These are phyloP conservation scores for Kregervanrija delftensis DNA, from an alignment of 805 yeast species.

Conservation along the genomic window DNA sequence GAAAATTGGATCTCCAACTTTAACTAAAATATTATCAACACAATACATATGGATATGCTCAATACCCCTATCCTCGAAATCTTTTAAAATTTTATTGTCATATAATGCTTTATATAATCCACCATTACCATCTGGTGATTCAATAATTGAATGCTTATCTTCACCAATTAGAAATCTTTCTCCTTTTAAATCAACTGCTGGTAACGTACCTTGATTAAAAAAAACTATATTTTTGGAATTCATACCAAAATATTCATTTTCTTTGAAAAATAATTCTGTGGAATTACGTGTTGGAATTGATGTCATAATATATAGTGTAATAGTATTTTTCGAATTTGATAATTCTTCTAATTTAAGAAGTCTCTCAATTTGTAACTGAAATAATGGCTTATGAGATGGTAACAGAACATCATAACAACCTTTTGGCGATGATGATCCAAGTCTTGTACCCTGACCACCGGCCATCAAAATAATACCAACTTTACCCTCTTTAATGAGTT, in stretches of 20 bases:
- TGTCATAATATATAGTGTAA: slow-evolving; percentile 94
- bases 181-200: slow-evolving; percentile 76
- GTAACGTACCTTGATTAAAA: slow-evolving; percentile 93
- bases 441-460: slow-evolving; percentile 97
- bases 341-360: slow-evolving; percentile 55
- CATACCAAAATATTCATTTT: slow-evolving; percentile 68
- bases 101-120: slow-evolving; percentile 84
- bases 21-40: slow-evolving; percentile 89
- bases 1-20: slow-evolving; percentile 87
- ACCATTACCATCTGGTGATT: slow-evolving; percentile 98
- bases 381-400: slow-evolving; percentile 77
- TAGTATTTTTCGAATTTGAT: slow-evolving; percentile 31
- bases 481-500: slow-evolving; percentile 59
- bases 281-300: slow-evolving; percentile 75
- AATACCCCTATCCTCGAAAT: slow-evolving; percentile 60
- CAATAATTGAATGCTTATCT: slow-evolving; percentile 48
- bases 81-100: slow-evolving; percentile 57
- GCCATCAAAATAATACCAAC: slow-evolving; percentile 93
- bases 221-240: slow-evolving; percentile 52
- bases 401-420: slow-evolving; percentile 88
- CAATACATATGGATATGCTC: slow-evolving; percentile 95
- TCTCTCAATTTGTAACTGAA: slow-evolving; percentile 91
- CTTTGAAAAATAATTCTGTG: slow-evolving; percentile 65
- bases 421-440: slow-evolving; percentile 86
- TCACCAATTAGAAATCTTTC: slow-evolving; percentile 54